Percentiles rank a stretch among this genome's conserved stretches.
phyloP scores from a whole-genome alignment of 2,329 filamentous ascomycete genomes.

The Dactylellina parvicollis region DNA sequence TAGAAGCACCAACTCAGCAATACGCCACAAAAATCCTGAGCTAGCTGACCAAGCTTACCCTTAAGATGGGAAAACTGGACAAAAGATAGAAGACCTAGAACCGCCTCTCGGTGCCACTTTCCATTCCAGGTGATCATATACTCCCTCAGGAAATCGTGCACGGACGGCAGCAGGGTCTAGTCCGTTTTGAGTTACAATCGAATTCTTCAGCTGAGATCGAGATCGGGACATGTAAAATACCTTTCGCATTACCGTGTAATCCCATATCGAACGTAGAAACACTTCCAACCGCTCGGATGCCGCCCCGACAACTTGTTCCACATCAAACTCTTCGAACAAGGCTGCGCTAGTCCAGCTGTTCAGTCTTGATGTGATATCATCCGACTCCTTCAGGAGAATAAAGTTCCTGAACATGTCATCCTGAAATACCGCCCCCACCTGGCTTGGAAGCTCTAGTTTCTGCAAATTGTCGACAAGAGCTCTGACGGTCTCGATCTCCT shows the following conservation, averaged over 20 bases:
- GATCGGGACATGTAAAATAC: conserved; percentile 60
- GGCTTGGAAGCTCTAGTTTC: conserved; percentile 81
- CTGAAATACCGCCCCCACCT: conserved; percentile 78
- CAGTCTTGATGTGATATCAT: conserved; percentile 24
- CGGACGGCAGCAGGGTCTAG: conserved; percentile 60
- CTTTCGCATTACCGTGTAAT: conserved; percentile 69
- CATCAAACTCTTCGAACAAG: conserved; percentile 61
- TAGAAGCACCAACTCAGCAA: conserved; percentile 11
- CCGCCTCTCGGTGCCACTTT: conserved; percentile 64
- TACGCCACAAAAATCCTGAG: background rate
- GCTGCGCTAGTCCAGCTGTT: conserved; percentile 47
- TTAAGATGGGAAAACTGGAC: conserved; percentile 68
- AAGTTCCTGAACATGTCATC: conserved; percentile 83
- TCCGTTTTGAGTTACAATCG: background rate
- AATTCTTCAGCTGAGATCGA: background rate
- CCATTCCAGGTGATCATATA: conserved; percentile 74
- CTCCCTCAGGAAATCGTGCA: conserved; percentile 65
- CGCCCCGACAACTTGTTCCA: conserved; percentile 65
- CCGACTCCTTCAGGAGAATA: conserved; percentile 66
- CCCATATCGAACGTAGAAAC: conserved; percentile 66
- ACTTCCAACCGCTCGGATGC: conserved; percentile 65
- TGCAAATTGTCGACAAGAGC: conserved; percentile 78
- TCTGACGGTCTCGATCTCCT: conserved; percentile 78
- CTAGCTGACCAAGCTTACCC: conserved; percentile 62
- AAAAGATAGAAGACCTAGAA: conserved; percentile 71